phyloP scores from a whole-genome alignment of 805 yeast species.

The Vanderwaltozyma polyspora region DNA sequence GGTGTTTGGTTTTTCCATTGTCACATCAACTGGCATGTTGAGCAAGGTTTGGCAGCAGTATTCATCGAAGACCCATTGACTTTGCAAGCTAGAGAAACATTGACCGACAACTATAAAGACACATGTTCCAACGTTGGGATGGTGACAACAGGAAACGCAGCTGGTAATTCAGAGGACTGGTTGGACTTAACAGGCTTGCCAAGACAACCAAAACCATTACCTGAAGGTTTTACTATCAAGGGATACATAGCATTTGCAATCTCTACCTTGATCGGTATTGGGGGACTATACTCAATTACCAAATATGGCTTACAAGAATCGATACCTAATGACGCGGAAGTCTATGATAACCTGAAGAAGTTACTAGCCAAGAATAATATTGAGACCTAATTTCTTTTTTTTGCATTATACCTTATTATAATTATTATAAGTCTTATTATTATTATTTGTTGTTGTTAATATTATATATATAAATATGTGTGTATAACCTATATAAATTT shows the following conservation, averaged over 20 bases:
- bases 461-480: neutral
- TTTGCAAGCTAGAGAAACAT: conserved; percentile 38
- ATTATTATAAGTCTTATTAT: no score
- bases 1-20: conserved; percentile 99
- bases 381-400: neutral
- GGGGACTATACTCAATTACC: conserved; percentile 49
- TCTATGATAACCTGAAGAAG: conserved; percentile 29
- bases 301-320: conserved; percentile 58
- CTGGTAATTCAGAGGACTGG: conserved; percentile 49
- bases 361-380: neutral
- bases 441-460: neutral
- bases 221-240: conserved; percentile 57
- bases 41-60: conserved; percentile 79
- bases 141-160: conserved; percentile 55
- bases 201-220: conserved; percentile 49
- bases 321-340: conserved; percentile 35
- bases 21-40: conserved; percentile 96
- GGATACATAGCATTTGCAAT: conserved; percentile 55
- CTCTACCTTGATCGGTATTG: conserved; percentile 45
- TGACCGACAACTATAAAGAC: conserved; percentile 39
- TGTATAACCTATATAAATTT: no score
- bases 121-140: conserved; percentile 39
- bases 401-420: no score
- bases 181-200: conserved; percentile 49
- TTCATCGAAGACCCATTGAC: conserved; percentile 75